Conservation (phyloP, 805 yeast genomes). For the Maudiozyma turicensis region DNA sequence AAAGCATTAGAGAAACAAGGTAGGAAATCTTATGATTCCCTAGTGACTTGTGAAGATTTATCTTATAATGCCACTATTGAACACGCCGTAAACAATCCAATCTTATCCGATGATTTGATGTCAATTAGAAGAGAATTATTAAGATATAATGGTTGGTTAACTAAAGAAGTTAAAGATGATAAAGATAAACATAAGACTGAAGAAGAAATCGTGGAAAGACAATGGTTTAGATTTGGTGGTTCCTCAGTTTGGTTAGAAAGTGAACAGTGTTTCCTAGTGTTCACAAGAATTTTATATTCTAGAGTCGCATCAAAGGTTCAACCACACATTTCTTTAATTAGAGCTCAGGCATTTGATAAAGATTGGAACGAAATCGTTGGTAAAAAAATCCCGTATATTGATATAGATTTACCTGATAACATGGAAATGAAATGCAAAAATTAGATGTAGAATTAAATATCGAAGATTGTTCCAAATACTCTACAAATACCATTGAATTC, state of each 20-base stretch:
- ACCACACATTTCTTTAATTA: conserved; percentile 28
- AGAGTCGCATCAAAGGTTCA: conserved; percentile 4
- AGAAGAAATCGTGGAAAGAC: conserved; percentile 12
- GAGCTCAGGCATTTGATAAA: conserved; percentile 36
- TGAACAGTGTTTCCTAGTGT: conserved; percentile 40
- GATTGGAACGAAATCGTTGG: conserved; percentile 32
- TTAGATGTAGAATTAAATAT: conserved; percentile 16
- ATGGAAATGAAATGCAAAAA: conserved; percentile 24
- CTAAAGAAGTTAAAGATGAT: not conserved
- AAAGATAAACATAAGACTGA: not conserved
- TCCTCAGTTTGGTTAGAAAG: conserved; percentile 45
- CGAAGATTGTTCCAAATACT: conserved; percentile 21
- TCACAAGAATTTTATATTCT: conserved; percentile 5
- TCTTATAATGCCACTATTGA: conserved; percentile 5
- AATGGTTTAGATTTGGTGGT: conserved; percentile 33
- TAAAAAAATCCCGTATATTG: conserved; percentile 22
- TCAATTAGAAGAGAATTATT: not conserved
- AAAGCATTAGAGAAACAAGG: not conserved
- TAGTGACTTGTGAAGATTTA: conserved; percentile 9
- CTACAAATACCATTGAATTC: conserved; percentile 9
- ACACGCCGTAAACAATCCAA: conserved; percentile 3
- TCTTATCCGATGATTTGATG: conserved; percentile 1
- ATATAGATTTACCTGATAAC: conserved; percentile 15
- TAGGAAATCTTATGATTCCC: not conserved
- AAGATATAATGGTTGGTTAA: not conserved